Evolutionary conservation across 352 stramenopile genomes (phyloP).

Genomic region (Pythium apleroticum): DNA sequence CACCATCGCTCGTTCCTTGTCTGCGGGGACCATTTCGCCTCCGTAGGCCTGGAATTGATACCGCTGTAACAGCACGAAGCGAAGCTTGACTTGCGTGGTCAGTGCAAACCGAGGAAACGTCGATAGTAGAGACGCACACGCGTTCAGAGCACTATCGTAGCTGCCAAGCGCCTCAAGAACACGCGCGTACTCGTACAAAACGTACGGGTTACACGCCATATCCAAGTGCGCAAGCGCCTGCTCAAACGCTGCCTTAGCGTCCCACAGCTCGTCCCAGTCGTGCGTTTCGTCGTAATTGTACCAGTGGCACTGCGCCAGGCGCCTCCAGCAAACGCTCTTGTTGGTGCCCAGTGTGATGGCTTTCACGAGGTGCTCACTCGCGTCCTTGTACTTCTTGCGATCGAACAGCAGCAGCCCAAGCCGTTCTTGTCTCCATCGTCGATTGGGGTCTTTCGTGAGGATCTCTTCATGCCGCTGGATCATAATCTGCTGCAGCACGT

Average conservation of each 20-base stretch:
- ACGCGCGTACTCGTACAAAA: conserved; percentile 50
- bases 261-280: conserved; percentile 67
- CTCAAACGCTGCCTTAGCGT: conserved; percentile 55
- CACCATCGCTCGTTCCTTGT: conserved; percentile 33
- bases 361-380: conserved; percentile 44
- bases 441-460: conserved; percentile 50
- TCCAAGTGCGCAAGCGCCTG: conserved; percentile 53
- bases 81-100: conserved; percentile 37
- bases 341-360: conserved; percentile 51
- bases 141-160: conserved; percentile 46
- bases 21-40: conserved; percentile 9
- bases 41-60: conserved; percentile 44
- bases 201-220: conserved; percentile 45
- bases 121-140: conserved; percentile 48
- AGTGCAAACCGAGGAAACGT: conserved; percentile 56
- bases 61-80: conserved; percentile 58
- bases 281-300: conserved; percentile 40
- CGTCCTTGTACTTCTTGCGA: conserved; percentile 36
- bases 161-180: conserved; percentile 51
- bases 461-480: conserved; percentile 62
- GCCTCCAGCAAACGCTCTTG: conserved; percentile 47
- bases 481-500: conserved; percentile 43
- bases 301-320: conserved; percentile 58
- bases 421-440: conserved; percentile 66
- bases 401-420: conserved; percentile 56